Base-by-base conservation (phyloP, 169 alveolate genomes). In the Plasmodium blacklocki region DNA sequence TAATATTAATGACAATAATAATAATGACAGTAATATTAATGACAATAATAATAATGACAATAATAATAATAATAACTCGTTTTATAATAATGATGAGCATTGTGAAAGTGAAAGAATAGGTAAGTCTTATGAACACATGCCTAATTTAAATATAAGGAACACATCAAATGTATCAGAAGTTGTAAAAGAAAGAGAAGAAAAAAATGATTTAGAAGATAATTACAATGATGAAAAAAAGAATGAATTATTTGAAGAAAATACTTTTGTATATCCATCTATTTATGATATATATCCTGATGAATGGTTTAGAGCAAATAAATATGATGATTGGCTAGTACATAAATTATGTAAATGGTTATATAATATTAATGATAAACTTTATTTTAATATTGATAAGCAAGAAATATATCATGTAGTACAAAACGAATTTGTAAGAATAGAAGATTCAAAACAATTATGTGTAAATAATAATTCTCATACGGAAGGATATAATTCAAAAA, bases 341-440 rank as follows among this genome's bases (percentile, higher is more conserved):
- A 94, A 94, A 49, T 54, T 71, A n/a, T 78, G 76, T 29, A 74
- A 94, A 23, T 94, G 96, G 96, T 64, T 94, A 76, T 92, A 94
- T 58, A 92, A 92, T 63, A 6, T 76, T 56, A 72, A 91, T 15
- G 96, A 94, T 14, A 72, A 73, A 1, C 76, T 91, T 14, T 94
- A 94, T 87, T 94, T 89, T 88, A 93, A 94, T 45, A 72, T 94
- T 6, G 87, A 64, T 14, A 80, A 63, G 87, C 71, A 66, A 49
- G 72, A 88, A 59, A 50, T 88, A 64, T 70, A 87, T 88, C 62
- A 50, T 49, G 76, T 23, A 7, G 45, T 54, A n/a, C 47, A 86
- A 39, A 23, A 74, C 2, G 47, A 63, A 6, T 80, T 80, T 56
- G 15, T 54, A 1, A 54, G 39, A n/a, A 39, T 67, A 26, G 90